phyloP scores from a whole-genome alignment of 805 yeast species.

The Saccharomycopsis fodiens region DNA sequence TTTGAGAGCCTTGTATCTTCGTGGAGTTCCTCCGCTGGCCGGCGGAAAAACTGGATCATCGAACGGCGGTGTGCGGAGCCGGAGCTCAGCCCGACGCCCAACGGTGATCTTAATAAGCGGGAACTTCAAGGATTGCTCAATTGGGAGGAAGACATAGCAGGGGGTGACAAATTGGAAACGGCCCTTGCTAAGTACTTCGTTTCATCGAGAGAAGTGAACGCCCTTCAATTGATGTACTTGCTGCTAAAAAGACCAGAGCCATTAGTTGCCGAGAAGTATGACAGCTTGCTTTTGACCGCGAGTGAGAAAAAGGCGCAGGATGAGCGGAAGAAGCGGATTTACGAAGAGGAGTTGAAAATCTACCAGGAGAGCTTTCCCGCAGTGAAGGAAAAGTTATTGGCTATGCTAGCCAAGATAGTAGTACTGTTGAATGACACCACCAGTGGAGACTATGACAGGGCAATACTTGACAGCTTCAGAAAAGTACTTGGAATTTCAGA shows the following conservation, averaged over 20 bases:
- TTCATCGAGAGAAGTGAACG: not conserved
- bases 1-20: too few species aligned
- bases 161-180: too few species aligned
- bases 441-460: conserved; percentile 4
- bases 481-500: not conserved
- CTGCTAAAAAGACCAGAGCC: not conserved
- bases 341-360: conserved; percentile 1
- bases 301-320: not conserved
- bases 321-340: not conserved
- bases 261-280: not conserved
- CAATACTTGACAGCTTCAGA: not conserved
- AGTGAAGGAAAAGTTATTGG: not conserved
- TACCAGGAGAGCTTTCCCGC: not conserved
- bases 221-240: not conserved
- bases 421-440: not conserved
- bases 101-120: too few species aligned
- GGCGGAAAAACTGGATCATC: not conserved
- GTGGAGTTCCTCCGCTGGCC: not conserved
- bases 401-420: not conserved
- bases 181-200: too few species aligned
- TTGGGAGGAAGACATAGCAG: too few species aligned
- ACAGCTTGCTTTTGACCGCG: not conserved
- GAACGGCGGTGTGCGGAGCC: not conserved
- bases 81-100: too few species aligned
- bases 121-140: too few species aligned